Evolutionary conservation across 2,329 filamentous ascomycete species (phyloP).

Genomic region (Trichoderma oligosporum): DNA sequence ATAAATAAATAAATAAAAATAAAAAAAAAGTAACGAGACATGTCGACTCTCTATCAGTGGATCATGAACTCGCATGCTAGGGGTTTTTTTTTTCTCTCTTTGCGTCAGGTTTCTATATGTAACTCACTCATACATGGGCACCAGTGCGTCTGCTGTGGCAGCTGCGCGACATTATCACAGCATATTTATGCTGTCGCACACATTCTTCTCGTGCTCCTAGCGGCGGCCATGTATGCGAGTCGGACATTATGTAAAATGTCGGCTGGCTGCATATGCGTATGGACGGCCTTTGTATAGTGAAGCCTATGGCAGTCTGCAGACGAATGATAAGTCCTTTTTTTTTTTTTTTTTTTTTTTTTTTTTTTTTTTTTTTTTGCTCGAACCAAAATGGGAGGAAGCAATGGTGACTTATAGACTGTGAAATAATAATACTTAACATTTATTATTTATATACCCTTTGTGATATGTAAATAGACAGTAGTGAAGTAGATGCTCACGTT

Average conservation of each 20-base stretch:
- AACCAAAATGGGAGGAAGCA: not conserved
- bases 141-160: slow-evolving; percentile 8
- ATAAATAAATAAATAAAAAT: not conserved
- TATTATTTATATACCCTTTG: no score
- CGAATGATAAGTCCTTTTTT: no score
- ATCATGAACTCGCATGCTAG: not conserved
- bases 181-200: slow-evolving; percentile 2
- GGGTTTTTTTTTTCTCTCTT: no score
- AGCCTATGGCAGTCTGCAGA: no score
- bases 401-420: no score
- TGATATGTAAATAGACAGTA: not conserved
- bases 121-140: slow-evolving; percentile 10
- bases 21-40: not conserved
- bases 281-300: no score
- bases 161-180: slow-evolving; percentile 8
- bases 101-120: not conserved
- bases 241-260: not conserved
- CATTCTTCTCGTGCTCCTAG: not conserved
- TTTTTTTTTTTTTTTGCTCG: not conserved
- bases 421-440: no score
- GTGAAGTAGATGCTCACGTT: not conserved
- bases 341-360: no score
- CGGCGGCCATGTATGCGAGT: not conserved
- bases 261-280: slow-evolving; percentile 2
- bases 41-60: not conserved